A percentile compares a stretch with the other conserved stretches of the same genome.
Conservation (phyloP, 2,329 filamentous ascomycete species). For the Beauveria rudraprayagi region DNA sequence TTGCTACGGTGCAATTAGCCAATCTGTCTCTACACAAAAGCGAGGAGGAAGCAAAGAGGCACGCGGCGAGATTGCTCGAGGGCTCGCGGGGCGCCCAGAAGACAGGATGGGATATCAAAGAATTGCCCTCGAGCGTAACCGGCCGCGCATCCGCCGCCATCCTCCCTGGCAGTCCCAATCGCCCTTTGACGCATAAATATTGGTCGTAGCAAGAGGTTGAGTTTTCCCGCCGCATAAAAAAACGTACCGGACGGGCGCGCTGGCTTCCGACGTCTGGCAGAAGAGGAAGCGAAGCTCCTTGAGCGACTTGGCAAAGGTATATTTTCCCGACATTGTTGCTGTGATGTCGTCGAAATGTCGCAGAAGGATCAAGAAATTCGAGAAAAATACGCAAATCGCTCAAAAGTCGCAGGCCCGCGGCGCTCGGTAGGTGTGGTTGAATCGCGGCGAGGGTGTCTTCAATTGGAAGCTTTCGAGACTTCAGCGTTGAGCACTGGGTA, state of each 20-base stretch:
- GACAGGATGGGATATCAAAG: not conserved
- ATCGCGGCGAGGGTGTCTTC: not conserved
- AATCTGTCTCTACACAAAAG: not conserved
- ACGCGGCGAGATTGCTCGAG: not conserved
- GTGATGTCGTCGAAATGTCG: not conserved
- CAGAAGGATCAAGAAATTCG: too few species aligned
- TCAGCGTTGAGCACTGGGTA: not conserved
- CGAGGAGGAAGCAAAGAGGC: too few species aligned
- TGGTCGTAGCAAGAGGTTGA: not conserved
- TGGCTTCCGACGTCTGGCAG: constrained; percentile 89
- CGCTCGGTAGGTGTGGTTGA: not conserved
- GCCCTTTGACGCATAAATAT: not conserved
- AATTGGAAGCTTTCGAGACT: not conserved
- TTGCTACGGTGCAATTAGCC: constrained; percentile 40
- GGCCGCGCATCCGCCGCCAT: not conserved
- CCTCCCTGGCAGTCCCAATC: not conserved
- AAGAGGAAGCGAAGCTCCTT: constrained; percentile 97
- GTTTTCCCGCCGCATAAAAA: not conserved
- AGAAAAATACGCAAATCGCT: not conserved
- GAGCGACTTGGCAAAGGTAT: constrained; percentile 79
- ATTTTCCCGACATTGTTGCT: constrained; percentile 75
- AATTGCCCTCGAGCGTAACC: not conserved
- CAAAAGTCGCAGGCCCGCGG: not conserved
- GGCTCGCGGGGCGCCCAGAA: not conserved
- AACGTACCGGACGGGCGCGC: constrained; percentile 74